Evolutionary conservation across 2,329 filamentous ascomycete genomes (phyloP).

Genomic region (Balansia obtecta): DNA sequence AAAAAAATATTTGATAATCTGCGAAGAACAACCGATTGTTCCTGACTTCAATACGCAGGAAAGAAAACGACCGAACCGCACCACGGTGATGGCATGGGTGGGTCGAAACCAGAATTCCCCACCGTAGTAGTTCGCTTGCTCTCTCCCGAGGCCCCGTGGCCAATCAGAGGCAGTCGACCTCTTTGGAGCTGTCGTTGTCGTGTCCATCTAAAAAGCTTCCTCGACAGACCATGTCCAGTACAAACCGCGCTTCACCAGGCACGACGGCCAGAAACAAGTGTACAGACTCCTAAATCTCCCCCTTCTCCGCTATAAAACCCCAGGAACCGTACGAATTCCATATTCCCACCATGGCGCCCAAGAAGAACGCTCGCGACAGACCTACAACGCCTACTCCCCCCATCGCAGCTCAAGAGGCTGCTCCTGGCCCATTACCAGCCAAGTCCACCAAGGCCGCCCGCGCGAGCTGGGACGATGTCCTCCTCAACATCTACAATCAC

Average conservation of each 20-base stretch:
- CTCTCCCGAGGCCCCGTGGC: neutral
- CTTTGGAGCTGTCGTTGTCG: neutral
- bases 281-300: neutral
- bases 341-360: slow-evolving; percentile 33
- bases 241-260: slow-evolving; percentile 1
- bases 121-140: neutral
- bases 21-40: neutral
- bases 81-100: neutral
- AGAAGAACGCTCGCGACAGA: slow-evolving; percentile 28
- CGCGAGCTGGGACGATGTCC: slow-evolving; percentile 44
- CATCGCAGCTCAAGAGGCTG: slow-evolving; percentile 1
- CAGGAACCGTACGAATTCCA: neutral
- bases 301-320: neutral
- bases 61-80: neutral
- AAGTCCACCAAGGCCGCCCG: slow-evolving; percentile 14
- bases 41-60: neutral
- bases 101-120: slow-evolving; percentile 2
- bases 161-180: too few relatives aligned
- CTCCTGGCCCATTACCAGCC: neutral
- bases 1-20: neutral
- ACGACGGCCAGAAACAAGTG: slow-evolving; percentile 4
- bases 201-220: neutral
- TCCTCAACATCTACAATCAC: slow-evolving; percentile 58
- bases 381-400: slow-evolving; percentile 7
- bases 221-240: neutral